Evolutionary conservation across 306 rosid species (phyloP), one percentile per base, ranked within the genome.

Genomic region (Cicer arietinum): DNA sequence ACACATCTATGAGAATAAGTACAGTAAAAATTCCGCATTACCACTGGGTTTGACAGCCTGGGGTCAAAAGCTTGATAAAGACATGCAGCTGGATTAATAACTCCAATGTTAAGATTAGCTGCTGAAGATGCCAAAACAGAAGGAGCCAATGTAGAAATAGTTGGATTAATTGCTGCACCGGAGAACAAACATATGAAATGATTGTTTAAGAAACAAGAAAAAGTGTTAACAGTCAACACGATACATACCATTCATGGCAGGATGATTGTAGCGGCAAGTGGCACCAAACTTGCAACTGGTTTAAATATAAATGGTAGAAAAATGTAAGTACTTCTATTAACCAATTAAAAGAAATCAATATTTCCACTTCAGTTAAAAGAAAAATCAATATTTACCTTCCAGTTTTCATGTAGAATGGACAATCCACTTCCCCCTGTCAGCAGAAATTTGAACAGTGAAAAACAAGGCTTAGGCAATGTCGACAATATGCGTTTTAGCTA

Each of bases 381-480:
- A 39, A 43, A 76, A 47, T 53, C 39, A 73, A 77, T 18, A 69
- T 35, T 78, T 50, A 91, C 98, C 98, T 94, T 85, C 97, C 97
- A 86, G 97, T 94, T 87, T 94, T 94, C 88, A 94, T 81, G 91
- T 94, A 94, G 96, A 94, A 94, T 75, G 98, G 96, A 70, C 98
- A 94, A 85, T 94, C 97, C 56, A 88, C 90, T 84, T 91, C 97
- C 67, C 93, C 93, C 98, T 94, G 95, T 83, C 71, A 72, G 60
- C 77, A 88, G 81, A 85, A 44, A 81, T 22, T 71, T 30, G 13
- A 44, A 77, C 57, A 72, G 43, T 77, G 37, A 48, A 76, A 77
- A 61, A 3, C 17, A 13, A 30, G 42, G 50, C 16, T 46, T 78
- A 58, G 70, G 47, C 18, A 37, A 60, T 37, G 6, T 13, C 3